Evolutionary conservation across 2,329 filamentous ascomycete genomes (phyloP).

Genomic region (Lecanicillium sp.): DNA sequence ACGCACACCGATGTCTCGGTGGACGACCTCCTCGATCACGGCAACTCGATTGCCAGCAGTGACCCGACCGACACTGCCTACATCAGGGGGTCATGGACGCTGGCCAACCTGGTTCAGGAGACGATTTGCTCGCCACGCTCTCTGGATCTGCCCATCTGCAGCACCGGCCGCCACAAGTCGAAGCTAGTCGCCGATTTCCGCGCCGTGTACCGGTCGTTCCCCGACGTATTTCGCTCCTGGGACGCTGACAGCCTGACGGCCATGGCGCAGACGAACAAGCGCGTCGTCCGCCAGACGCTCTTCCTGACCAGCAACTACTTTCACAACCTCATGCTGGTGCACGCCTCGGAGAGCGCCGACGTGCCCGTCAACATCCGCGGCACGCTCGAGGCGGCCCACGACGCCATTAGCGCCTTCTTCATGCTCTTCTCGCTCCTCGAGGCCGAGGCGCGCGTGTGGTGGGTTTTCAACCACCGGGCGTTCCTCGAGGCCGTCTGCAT

Average conservation of each 20-base stretch:
- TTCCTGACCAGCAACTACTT: slow-evolving; percentile 79
- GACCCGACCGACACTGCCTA: slow-evolving; percentile 64
- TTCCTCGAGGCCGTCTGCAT: slow-evolving; percentile 72
- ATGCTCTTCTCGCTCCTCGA: slow-evolving; percentile 64
- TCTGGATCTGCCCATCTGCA: slow-evolving; percentile 65
- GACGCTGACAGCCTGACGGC: slow-evolving; percentile 53
- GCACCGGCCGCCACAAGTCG: slow-evolving; percentile 61
- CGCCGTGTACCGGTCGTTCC: slow-evolving; percentile 66
- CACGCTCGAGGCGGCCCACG: slow-evolving; percentile 68
- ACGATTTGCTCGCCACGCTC: slow-evolving; percentile 70
- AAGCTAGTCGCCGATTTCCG: slow-evolving; percentile 65
- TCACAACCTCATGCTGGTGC: slow-evolving; percentile 75
- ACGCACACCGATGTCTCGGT: slow-evolving; percentile 76
- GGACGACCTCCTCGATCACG: slow-evolving; percentile 64
- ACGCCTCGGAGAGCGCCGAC: slow-evolving; percentile 61
- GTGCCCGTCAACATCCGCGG: slow-evolving; percentile 61
- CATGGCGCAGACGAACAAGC: slow-evolving; percentile 53
- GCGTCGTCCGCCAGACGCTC: slow-evolving; percentile 66
- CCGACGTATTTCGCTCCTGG: slow-evolving; percentile 63
- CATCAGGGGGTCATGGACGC: slow-evolving; percentile 69
- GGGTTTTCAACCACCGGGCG: slow-evolving; percentile 76
- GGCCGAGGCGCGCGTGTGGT: slow-evolving; percentile 71
- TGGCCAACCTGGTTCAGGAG: slow-evolving; percentile 73
- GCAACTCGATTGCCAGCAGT: slow-evolving; percentile 48
- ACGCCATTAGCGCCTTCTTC: slow-evolving; percentile 70